A percentile compares a stretch with the other conserved stretches of the same genome.
phyloP scores from a whole-genome alignment of 768 basidiomycete species.

The Russula lepida region DNA sequence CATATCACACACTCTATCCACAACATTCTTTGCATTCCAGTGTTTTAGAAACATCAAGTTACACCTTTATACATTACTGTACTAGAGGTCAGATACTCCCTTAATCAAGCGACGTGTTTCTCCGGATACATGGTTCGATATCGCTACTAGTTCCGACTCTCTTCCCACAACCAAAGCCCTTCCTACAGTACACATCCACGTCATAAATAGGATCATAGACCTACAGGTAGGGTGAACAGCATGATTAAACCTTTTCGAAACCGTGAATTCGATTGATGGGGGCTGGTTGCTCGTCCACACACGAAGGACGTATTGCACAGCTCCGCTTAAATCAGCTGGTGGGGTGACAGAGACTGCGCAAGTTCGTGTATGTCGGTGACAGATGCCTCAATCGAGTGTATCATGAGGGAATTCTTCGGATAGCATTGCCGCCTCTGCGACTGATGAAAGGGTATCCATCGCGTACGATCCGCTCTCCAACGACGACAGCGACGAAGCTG shows the following conservation, averaged over 20 bases:
- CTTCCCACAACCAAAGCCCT: background rate
- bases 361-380: background rate
- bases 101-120: background rate
- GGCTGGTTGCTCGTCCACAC: background rate
- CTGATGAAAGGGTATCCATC: background rate
- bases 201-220: background rate
- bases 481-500: background rate
- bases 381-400: background rate
- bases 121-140: background rate
- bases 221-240: background rate
- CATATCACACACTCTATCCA: background rate
- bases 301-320: too few relatives aligned
- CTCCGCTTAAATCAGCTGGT: too few relatives aligned
- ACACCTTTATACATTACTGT: constrained; percentile 13
- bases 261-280: background rate
- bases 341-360: too few relatives aligned
- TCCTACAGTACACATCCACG: background rate
- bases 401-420: background rate
- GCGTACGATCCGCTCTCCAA: background rate
- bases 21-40: background rate
- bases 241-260: background rate
- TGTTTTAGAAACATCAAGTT: constrained; percentile 1
- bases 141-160: background rate
- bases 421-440: too few relatives aligned
- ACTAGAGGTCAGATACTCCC: constrained; percentile 10